Evolutionary conservation across 768 basidiomycete species (phyloP), one percentile per base, ranked within the genome.

Genomic region (Auricularia sp.): DNA sequence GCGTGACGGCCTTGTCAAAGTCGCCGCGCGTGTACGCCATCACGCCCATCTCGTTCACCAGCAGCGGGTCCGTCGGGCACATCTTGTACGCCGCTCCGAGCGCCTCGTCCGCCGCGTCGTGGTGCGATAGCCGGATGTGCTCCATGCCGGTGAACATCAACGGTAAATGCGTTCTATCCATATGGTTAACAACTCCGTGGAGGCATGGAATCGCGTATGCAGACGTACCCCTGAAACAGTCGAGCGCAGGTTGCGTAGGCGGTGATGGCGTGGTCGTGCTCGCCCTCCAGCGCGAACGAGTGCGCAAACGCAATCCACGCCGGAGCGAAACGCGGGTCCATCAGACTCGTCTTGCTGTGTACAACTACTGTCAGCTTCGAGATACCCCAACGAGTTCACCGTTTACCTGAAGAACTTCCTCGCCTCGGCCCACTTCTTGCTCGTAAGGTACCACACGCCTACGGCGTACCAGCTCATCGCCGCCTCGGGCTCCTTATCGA

Each of bases 271-370:
- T 98, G 95, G 70, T 98, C 96, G 77, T 98, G 97, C 74, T 99
- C 97, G 16, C 95, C 95, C 74, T 99, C 97, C 69, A 92, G 79
- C 2, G 96, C 93, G 77, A 97, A 99, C 0, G 94, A 94, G 75
- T 99, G 97, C 10, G 91, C 97, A 73, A 98, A 99, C 2, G 94
- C 92, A 62, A 98, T 85, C 97, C 97, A 99, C 0, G 96, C 93
- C 10, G 97, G 94, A 0, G 87, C 93, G 74, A 97, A 97, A 3
- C 96, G 84, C 21, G 95, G 92, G 72, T 99, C 96, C 88, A 98
- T 94, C 14, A 99, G 76, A 3, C 92, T 94, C 0, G 95, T 92
- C 83, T 99, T 99, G 71, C 95, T 96, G 66, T 63, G 21, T 3
- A 16, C 56, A 8, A 66, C 80, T 2, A 29, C 29, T 29, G 29